Evolutionary conservation across 768 basidiomycete genomes (phyloP), one percentile per base, ranked within the genome.

Genomic region (Clitopilus passeckerianus): DNA sequence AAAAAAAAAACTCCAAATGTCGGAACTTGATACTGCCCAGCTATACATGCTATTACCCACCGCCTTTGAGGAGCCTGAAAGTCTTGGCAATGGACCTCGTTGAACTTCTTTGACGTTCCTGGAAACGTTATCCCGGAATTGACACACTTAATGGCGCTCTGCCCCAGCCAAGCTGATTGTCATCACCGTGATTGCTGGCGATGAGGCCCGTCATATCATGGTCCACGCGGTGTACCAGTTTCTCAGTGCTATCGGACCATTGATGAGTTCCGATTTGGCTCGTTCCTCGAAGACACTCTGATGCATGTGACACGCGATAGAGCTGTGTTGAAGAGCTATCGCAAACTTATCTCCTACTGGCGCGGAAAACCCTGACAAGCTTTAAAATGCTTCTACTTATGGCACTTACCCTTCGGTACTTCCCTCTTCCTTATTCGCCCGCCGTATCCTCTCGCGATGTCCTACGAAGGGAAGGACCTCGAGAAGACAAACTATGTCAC

Each of bases 381-480:
- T 50, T 50, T 50, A 50, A 50, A 50, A 50, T 22, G 46, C 46
- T 50, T 18, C 46, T 50, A 1, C n/a, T 15, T 18, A 3, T 16
- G 46, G 46, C 22, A 18, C 46, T 20, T 50, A 20, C 20, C 46
- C 46, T 23, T 22, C 20, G 46, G 46, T 50, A 18, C 24, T 63
- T 65, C 43, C 58, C 20, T 41, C 20, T n/a, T 7, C 46, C 20
- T 2, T 52, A 20, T 59, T 43, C 53, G 41, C 60, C 34, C 33
- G 34, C 22, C 53, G 16, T 34, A 33, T 22, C 60, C 37, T 33
- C 70, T 66, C 65, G 60, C 64, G 64, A 65, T 62, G 55, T 64
- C 67, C 64, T 34, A 55, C 37, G 71, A 74, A 54, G 63, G 57
- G 56, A 70, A 71, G 59, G 65, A 69, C 56, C 55, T 60, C 41